These are phyloP conservation scores for Zygnema cylindricum DNA, from an alignment of 139 green algal genomes.

Conservation along the genomic window DNA sequence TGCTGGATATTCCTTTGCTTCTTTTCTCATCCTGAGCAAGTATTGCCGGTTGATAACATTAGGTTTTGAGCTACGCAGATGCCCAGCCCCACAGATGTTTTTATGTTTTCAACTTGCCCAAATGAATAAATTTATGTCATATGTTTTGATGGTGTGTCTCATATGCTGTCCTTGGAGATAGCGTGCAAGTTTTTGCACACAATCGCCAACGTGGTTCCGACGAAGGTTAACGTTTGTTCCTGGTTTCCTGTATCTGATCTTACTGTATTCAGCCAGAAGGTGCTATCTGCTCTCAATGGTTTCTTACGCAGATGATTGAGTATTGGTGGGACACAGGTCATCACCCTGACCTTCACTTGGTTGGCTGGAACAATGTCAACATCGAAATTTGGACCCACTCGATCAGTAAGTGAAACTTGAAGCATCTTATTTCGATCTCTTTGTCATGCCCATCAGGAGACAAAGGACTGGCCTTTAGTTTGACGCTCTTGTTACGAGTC, in stretches of 20 bases:
- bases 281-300: neutral
- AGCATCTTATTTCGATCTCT: too few relatives aligned
- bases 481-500: too few relatives aligned
- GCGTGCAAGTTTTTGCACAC: neutral
- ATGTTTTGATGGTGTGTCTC: neutral
- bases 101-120: neutral
- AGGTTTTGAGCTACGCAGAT: too few relatives aligned
- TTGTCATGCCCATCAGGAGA: too few relatives aligned
- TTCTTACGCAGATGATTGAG: neutral
- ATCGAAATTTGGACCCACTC: conserved; percentile 52
- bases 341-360: conserved; percentile 71
- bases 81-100: too few relatives aligned
- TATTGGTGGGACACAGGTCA: conserved; percentile 60
- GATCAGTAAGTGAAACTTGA: too few relatives aligned
- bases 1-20: conserved; percentile 1
- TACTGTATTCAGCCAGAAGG: neutral
- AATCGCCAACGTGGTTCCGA: neutral
- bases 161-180: neutral
- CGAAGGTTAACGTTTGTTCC: neutral
- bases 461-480: too few relatives aligned
- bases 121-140: neutral
- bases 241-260: too few relatives aligned
- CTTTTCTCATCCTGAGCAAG: neutral
- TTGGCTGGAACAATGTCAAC: conserved; percentile 70
- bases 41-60: neutral